phyloP scores from a whole-genome alignment of 768 basidiomycete species.

The Suillus paluster region DNA sequence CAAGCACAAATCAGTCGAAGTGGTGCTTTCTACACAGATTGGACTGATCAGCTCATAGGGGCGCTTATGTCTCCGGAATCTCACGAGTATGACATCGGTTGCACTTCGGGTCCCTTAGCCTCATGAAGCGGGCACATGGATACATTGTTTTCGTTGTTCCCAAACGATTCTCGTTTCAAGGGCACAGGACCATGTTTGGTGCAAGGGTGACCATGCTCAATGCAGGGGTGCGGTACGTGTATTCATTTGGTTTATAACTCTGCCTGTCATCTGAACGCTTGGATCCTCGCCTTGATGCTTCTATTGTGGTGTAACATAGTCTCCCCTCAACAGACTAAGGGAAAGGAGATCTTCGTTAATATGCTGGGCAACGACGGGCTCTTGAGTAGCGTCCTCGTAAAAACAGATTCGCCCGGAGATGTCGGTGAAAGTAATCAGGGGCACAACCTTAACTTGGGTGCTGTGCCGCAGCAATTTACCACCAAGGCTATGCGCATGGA shows the following conservation, averaged over 20 bases:
- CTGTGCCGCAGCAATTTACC: background rate
- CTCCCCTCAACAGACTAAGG: background rate
- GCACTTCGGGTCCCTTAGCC: background rate
- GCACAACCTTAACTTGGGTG: background rate
- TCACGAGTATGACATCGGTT: background rate
- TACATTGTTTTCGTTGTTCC: constrained; percentile 4
- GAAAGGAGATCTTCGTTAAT: background rate
- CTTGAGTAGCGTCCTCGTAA: background rate
- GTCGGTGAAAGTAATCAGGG: background rate
- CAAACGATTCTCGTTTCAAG: background rate
- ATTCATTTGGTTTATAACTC: background rate
- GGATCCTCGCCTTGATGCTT: background rate
- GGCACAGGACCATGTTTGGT: background rate
- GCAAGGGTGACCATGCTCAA: background rate
- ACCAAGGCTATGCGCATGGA: background rate
- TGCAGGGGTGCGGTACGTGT: background rate
- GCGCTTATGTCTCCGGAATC: background rate
- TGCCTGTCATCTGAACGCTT: too few species aligned
- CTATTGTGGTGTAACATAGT: background rate
- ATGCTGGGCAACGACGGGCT: too few species aligned
- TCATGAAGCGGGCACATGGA: background rate
- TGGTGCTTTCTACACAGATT: too few species aligned
- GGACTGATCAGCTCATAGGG: too few species aligned
- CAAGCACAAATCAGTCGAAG: background rate
- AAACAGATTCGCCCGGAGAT: background rate